Conservation (phyloP, 2,329 filamentous ascomycete genomes). For the Botrytis aclada region DNA sequence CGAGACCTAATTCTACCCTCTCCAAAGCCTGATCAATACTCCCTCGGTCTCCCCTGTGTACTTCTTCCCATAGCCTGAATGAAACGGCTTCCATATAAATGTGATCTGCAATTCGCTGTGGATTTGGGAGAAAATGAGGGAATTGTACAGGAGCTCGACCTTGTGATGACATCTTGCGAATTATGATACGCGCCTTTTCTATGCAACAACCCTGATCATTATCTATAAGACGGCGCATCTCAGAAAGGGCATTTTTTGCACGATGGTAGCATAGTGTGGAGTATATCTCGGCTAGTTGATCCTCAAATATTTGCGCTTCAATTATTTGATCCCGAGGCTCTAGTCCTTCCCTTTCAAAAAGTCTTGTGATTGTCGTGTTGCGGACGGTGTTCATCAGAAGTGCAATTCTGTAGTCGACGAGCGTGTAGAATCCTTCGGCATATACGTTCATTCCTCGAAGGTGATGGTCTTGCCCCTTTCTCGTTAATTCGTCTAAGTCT, state of each 20-base stretch:
- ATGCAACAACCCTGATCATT: no score
- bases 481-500: background rate
- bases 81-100: background rate
- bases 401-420: background rate
- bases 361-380: background rate
- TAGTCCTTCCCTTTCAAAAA: background rate
- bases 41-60: background rate
- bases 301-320: background rate
- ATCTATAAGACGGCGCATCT: background rate
- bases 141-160: background rate
- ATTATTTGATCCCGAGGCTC: background rate
- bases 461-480: background rate
- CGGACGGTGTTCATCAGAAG: background rate
- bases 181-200: background rate
- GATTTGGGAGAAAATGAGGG: no score
- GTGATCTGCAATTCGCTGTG: background rate
- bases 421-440: background rate
- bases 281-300: background rate
- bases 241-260: background rate
- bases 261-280: background rate
- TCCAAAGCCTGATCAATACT: background rate
- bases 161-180: background rate
- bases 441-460: background rate
- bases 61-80: background rate
- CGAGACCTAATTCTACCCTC: background rate